phyloP scores from a whole-genome alignment of 164 flowering plant genomes.

The Stephania japonica region DNA sequence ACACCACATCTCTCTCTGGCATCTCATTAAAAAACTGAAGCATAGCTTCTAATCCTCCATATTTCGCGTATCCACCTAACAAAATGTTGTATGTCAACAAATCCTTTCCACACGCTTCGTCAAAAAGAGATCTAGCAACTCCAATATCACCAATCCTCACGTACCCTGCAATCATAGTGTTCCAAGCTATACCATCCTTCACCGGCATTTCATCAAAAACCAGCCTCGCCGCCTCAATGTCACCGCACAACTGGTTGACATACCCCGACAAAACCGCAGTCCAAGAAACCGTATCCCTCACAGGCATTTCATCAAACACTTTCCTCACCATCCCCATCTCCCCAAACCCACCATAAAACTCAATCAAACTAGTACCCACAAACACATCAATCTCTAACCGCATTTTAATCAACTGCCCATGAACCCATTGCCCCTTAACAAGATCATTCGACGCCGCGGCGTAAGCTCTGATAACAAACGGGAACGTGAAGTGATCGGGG shows the following conservation, averaged over 20 bases:
- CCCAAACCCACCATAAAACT: too few relatives aligned
- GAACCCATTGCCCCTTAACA: conserved; percentile 22
- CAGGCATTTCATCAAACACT: neutral
- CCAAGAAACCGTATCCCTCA: conserved; percentile 26
- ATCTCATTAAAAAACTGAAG: too few relatives aligned
- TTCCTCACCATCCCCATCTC: too few relatives aligned
- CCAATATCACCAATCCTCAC: conserved; percentile 29
- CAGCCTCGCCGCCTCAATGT: neutral
- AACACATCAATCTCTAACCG: conserved; percentile 20
- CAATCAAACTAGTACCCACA: too few relatives aligned
- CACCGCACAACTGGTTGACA: conserved; percentile 18
- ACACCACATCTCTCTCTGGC: too few relatives aligned
- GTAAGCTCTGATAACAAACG: conserved; percentile 39
- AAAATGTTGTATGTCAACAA: too few relatives aligned
- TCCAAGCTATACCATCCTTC: too few relatives aligned
- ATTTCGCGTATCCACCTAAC: too few relatives aligned
- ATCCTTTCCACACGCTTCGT: conserved; percentile 27
- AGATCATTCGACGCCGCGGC: conserved; percentile 21
- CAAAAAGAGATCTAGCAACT: conserved; percentile 28
- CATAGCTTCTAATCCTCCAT: too few relatives aligned
- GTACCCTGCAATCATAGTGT: conserved; percentile 23
- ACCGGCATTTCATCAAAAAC: too few relatives aligned
- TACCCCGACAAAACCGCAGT: conserved; percentile 20
- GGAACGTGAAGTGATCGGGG: too few relatives aligned
- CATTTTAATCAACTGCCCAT: conserved; percentile 25